A percentile compares a stretch with the other conserved stretches of the same genome.
Conservation (phyloP, 179 eudicot species). For the Nepenthes alata region DNA sequence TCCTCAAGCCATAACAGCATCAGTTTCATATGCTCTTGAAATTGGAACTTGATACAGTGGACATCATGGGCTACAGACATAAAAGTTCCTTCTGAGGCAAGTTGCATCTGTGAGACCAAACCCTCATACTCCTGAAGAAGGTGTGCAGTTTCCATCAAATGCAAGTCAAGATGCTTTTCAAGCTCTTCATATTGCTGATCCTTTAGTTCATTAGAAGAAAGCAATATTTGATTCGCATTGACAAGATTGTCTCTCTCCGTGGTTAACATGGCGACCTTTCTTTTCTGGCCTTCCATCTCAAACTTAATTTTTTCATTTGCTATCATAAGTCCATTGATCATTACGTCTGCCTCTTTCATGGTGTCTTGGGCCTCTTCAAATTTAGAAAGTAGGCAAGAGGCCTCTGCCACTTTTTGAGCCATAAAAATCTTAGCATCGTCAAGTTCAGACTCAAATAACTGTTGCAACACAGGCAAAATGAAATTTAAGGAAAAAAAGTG, state of each 20-base stretch:
- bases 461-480: slow-evolving; percentile 3
- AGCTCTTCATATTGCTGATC: slow-evolving; percentile 31
- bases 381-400: slow-evolving; percentile 56
- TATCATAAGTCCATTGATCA: slow-evolving; percentile 72
- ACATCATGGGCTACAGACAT: slow-evolving; percentile 34
- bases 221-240: slow-evolving; percentile 37
- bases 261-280: slow-evolving; percentile 19
- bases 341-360: slow-evolving; percentile 80
- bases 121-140: slow-evolving; percentile 44
- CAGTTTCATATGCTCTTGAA: slow-evolving; percentile 26
- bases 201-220: slow-evolving; percentile 26
- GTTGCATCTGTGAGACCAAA: slow-evolving; percentile 23
- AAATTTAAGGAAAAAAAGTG: neutral
- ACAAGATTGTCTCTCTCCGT: slow-evolving; percentile 36
- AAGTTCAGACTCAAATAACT: slow-evolving; percentile 63
- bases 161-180: slow-evolving; percentile 32
- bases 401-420: slow-evolving; percentile 62
- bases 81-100: slow-evolving; percentile 30
- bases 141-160: slow-evolving; percentile 22
- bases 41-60: slow-evolving; percentile 36
- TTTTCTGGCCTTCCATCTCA: slow-evolving; percentile 45
- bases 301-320: slow-evolving; percentile 73
- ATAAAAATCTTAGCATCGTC: slow-evolving; percentile 50
- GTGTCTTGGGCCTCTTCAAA: slow-evolving; percentile 86
- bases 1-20: slow-evolving; percentile 60